Evolutionary conservation across 2,329 filamentous ascomycete species (phyloP), one percentile per base, ranked within the genome.

Genomic region (Fusarium chlamydosporum): DNA sequence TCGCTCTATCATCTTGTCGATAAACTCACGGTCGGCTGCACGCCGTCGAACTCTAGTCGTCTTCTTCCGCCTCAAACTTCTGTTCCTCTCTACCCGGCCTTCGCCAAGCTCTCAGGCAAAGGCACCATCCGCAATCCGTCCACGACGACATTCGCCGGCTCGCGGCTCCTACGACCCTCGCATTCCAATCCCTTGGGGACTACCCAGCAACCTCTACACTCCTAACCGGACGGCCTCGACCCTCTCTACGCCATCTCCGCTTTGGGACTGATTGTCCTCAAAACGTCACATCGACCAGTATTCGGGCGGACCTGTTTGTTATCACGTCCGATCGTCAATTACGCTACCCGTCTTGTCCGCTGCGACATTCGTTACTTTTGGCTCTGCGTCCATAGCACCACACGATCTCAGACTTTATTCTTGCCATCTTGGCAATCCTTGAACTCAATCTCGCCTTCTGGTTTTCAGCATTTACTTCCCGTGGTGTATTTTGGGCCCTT

Each of bases 111-210:
- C 37, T 60, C 34, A 65, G 61, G 60, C 37, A 65, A 50, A 67
- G 57, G 43, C 71, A 61, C 63, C 67, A 64, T 70, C 54, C 60
- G 56, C 59, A 64, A 72, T 71, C 67, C 58, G 57, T 63, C 70
- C 45, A 59, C 57, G 59, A 72, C 61, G 48, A 61, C 61, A 74
- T 73, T 72, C 56, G 56, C 57, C 55, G 48, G 68, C 61, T 70
- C 47, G 48, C 57, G 38, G 66, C 56, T 67, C 42, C 48, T 50
- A 64, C 61, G 58, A 62, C 46, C 46, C 37, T 71, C 70, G 47
- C 73, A 75, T 75, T 74, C 73, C 73, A 74, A 67, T 69, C 65
- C 12, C 50, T 46, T 61, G 37, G 58, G 58, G 45, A 59, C 65
- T 33, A 56, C 55, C 51, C 45, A 48, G 47, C 66, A 71, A 63